phyloP scores from a whole-genome alignment of 768 basidiomycete species.

The Rickenella mellea region DNA sequence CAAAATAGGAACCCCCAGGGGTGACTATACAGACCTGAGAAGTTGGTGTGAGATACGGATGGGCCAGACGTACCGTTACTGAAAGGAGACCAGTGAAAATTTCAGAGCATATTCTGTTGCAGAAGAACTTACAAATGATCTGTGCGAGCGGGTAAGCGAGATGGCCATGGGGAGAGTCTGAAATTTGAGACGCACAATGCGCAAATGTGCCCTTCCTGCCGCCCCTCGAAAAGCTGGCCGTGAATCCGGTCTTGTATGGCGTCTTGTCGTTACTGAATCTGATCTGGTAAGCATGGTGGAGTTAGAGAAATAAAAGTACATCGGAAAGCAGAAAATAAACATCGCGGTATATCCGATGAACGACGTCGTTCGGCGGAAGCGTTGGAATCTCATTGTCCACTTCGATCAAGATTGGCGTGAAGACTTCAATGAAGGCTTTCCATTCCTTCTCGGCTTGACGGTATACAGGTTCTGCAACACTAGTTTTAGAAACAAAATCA shows the following conservation, averaged over 20 bases:
- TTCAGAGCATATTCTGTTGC: neutral
- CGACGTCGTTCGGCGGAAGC: constrained; percentile 84
- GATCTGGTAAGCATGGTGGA: constrained; percentile 36
- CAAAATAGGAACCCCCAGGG: constrained; percentile 63
- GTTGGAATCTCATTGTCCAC: constrained; percentile 80
- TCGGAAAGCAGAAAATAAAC: constrained; percentile 26
- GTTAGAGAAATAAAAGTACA: neutral
- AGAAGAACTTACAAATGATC: constrained; percentile 51
- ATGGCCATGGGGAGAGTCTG: neutral
- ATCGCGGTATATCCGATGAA: constrained; percentile 90
- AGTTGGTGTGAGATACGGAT: neutral
- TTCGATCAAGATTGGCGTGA: constrained; percentile 58
- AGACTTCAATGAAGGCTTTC: constrained; percentile 69
- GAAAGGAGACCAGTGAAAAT: neutral
- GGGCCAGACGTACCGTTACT: constrained; percentile 8
- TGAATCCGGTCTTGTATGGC: constrained; percentile 81
- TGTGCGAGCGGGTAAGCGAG: constrained; percentile 13
- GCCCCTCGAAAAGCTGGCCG: constrained; percentile 79
- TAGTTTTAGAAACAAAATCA: neutral
- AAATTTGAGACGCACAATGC: constrained; percentile 44
- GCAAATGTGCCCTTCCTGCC: constrained; percentile 90
- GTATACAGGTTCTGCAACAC: constrained; percentile 58
- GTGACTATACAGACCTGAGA: constrained; percentile 32
- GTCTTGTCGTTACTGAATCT: constrained; percentile 94
- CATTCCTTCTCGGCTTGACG: constrained; percentile 82